A percentile compares a stretch with the other conserved stretches of the same genome.
Conservation (phyloP, 495 filamentous ascomycete species). For the Penicillium cosmopolitanum region DNA sequence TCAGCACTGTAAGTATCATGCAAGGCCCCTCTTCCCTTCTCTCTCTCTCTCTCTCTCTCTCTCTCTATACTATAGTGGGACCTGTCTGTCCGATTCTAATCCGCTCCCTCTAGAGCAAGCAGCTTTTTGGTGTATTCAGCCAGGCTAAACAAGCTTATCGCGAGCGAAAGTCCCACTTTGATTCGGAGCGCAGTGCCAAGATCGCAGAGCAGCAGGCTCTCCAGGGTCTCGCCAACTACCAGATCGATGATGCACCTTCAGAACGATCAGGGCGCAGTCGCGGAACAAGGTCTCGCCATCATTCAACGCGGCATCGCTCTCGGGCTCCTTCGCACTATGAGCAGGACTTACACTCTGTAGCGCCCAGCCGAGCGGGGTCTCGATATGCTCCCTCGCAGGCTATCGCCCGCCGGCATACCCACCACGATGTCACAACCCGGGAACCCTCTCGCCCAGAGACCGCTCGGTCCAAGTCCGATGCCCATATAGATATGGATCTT, state of each 20-base stretch:
- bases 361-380: slow-evolving; percentile 20
- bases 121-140: slow-evolving; percentile 82
- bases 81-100: not conserved
- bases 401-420: slow-evolving; percentile 52
- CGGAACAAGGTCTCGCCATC: slow-evolving; percentile 34
- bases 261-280: slow-evolving; percentile 46
- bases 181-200: slow-evolving; percentile 64
- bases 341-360: slow-evolving; percentile 35
- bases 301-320: slow-evolving; percentile 32
- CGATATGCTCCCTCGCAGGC: slow-evolving; percentile 30
- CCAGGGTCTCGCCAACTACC: slow-evolving; percentile 49
- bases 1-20: slow-evolving; percentile 73
- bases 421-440: slow-evolving; percentile 39
- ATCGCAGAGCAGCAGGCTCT: slow-evolving; percentile 56
- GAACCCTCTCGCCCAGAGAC: slow-evolving; percentile 31
- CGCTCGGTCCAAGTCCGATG: slow-evolving; percentile 49
- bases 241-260: slow-evolving; percentile 54
- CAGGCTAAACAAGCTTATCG: slow-evolving; percentile 85
- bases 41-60: too few relatives aligned
- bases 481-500: slow-evolving; percentile 81
- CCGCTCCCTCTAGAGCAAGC: slow-evolving; percentile 69
- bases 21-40: slow-evolving; percentile 3
- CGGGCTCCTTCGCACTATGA: slow-evolving; percentile 37
- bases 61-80: slow-evolving; percentile 26
- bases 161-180: slow-evolving; percentile 78